Percentiles rank a stretch among this genome's conserved stretches.
Evolutionary conservation across 1,284 basidiomycete genomes (phyloP).

Genomic region (Fistulinella staudtii): DNA sequence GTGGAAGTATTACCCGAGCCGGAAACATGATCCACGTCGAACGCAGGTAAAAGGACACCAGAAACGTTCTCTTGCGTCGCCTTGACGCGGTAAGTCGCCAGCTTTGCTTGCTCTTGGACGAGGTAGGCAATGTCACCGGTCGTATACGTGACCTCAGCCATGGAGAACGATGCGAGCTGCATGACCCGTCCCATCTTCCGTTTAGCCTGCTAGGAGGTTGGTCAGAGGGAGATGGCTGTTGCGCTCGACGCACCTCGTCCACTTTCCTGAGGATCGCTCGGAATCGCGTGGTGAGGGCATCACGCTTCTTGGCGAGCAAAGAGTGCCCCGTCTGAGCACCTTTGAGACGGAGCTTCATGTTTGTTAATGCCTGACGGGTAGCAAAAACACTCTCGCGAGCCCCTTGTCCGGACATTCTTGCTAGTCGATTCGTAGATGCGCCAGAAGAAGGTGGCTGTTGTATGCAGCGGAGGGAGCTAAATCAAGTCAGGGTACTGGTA

Average conservation of each 20-base stretch:
- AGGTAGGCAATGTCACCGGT: conserved; percentile 98
- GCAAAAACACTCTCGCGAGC: conserved; percentile 91
- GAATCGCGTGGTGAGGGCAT: conserved; percentile 92
- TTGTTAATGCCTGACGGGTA: conserved; percentile 91
- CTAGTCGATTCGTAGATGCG: conserved; percentile 1
- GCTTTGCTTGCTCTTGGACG: conserved; percentile 88
- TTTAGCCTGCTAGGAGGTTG: conserved; percentile 69
- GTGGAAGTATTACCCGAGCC: conserved; percentile 74
- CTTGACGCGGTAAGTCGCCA: conserved; percentile 89
- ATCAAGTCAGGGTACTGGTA: no score
- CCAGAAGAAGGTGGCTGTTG: no score
- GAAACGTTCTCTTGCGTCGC: conserved; percentile 98
- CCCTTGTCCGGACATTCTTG: conserved; percentile 80
- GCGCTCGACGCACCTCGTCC: conserved; percentile 72
- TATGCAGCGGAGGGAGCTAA: no score
- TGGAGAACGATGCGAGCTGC: conserved; percentile 96
- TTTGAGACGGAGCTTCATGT: conserved; percentile 91
- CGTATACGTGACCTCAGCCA: conserved; percentile 97
- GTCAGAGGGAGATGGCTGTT: neutral
- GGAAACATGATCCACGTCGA: conserved; percentile 83
- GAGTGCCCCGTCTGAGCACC: conserved; percentile 98
- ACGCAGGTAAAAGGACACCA: conserved; percentile 95
- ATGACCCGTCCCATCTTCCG: conserved; percentile 98
- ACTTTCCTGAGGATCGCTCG: conserved; percentile 87
- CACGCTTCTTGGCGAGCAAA: conserved; percentile 94